phyloP scores from a whole-genome alignment of 1,284 basidiomycete genomes.

The Sphagnurus paluster region DNA sequence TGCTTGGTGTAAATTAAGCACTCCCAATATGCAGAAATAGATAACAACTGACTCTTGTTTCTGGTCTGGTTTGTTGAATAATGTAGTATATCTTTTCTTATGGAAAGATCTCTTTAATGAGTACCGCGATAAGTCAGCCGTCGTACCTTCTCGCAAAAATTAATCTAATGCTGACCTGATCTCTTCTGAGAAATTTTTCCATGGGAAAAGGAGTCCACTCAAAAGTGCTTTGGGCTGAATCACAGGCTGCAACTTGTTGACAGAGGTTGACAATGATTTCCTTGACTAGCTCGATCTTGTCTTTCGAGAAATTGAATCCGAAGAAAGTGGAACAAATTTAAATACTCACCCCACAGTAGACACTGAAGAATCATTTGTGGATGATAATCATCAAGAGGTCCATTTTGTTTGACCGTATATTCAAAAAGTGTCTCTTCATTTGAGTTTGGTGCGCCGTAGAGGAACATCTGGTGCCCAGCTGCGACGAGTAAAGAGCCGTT shows the following conservation, averaged over 20 bases:
- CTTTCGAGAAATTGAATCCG: constrained; percentile 35
- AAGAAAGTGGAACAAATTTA: constrained; percentile 7
- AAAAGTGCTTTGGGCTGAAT: constrained; percentile 8
- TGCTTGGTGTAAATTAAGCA: constrained; percentile 18
- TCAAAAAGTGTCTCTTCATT: constrained; percentile 66
- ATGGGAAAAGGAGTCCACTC: constrained; percentile 50
- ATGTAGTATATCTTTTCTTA: constrained; percentile 41
- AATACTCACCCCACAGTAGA: constrained; percentile 77
- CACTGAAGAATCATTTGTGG: constrained; percentile 92
- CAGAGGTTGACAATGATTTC: constrained; percentile 73
- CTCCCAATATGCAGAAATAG: not conserved
- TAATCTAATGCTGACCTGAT: constrained; percentile 20
- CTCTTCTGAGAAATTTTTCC: constrained; percentile 49
- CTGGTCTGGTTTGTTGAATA: constrained; percentile 43
- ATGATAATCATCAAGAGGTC: constrained; percentile 85
- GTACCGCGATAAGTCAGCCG: not conserved
- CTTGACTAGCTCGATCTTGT: constrained; percentile 83
- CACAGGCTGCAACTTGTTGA: constrained; percentile 31
- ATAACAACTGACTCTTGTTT: constrained; percentile 42
- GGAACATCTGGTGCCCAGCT: constrained; percentile 76
- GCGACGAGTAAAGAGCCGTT: constrained; percentile 77
- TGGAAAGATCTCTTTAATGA: constrained; percentile 19
- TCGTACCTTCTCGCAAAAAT: not conserved
- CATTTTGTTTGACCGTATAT: constrained; percentile 78
- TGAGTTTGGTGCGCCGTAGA: constrained; percentile 54